phyloP scores from a whole-genome alignment of 345 rosid genomes.

The Dovyalis caffra region DNA sequence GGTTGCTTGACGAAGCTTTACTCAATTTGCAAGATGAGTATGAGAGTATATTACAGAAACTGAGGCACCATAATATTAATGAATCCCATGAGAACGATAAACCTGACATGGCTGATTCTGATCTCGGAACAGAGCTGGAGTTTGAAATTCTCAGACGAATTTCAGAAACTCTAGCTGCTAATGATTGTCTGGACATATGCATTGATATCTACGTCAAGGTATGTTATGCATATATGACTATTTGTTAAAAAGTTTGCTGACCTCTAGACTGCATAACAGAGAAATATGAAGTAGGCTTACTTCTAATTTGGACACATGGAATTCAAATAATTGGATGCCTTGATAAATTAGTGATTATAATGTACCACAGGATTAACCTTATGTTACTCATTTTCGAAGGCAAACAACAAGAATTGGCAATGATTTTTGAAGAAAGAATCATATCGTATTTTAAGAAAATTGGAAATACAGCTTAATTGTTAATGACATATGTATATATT shows the following conservation, averaged over 20 bases:
- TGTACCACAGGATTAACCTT: too few relatives aligned
- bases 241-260: background rate
- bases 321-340: too few relatives aligned
- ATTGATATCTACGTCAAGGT: slow-evolving; percentile 65
- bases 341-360: too few relatives aligned
- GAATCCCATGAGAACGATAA: slow-evolving; percentile 24
- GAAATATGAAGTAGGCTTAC: too few relatives aligned
- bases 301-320: too few relatives aligned
- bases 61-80: slow-evolving; percentile 42
- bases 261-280: too few relatives aligned
- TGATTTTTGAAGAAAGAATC: too few relatives aligned
- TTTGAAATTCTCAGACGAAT: slow-evolving; percentile 43
- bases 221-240: background rate
- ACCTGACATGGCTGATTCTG: slow-evolving; percentile 16
- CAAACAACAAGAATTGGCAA: too few relatives aligned
- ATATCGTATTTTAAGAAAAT: too few relatives aligned
- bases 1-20: slow-evolving; percentile 62
- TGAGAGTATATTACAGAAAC: slow-evolving; percentile 41
- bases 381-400: too few relatives aligned
- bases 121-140: slow-evolving; percentile 52
- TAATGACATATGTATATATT: too few relatives aligned
- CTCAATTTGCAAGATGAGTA: slow-evolving; percentile 60
- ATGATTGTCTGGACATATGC: slow-evolving; percentile 67
- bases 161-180: slow-evolving; percentile 45
- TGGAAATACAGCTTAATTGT: too few relatives aligned